phyloP scores from a whole-genome alignment of 2,329 filamentous ascomycete genomes.

The Sporothrix curviconia region DNA sequence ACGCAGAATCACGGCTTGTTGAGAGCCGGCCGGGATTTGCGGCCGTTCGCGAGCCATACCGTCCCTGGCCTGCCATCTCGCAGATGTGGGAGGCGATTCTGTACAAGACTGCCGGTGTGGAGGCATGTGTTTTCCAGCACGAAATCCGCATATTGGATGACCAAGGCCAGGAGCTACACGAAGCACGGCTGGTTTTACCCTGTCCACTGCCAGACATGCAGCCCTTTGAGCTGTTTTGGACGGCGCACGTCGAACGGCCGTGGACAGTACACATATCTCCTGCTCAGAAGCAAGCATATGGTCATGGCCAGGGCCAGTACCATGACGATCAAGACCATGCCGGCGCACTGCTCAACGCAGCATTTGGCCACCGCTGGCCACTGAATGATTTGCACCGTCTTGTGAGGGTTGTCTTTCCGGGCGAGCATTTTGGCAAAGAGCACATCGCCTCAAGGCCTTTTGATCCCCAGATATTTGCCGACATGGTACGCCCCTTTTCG shows the following conservation, averaged over 20 bases:
- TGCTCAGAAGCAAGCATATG: neutral
- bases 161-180: constrained; percentile 25
- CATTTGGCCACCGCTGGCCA: constrained; percentile 42
- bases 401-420: constrained; percentile 34
- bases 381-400: constrained; percentile 35
- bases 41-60: constrained; percentile 33
- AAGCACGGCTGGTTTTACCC: constrained; percentile 41
- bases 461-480: neutral
- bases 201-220: constrained; percentile 32
- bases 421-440: constrained; percentile 23
- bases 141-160: constrained; percentile 31
- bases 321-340: constrained; percentile 35
- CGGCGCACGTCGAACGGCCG: constrained; percentile 22
- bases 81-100: constrained; percentile 32
- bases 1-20: constrained; percentile 25
- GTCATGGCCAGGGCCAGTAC: neutral
- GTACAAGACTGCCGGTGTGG: neutral
- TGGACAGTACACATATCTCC: constrained; percentile 32
- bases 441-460: constrained; percentile 26
- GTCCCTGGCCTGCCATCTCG: constrained; percentile 43
- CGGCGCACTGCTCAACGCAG: constrained; percentile 37
- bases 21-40: constrained; percentile 32
- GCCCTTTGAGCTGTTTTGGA: constrained; percentile 36
- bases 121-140: constrained; percentile 25
- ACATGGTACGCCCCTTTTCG: neutral